Percentiles rank a stretch among this genome's conserved stretches.
Conservation (phyloP, 2,329 filamentous ascomycete species). For the Orbilia blumenaviensis region DNA sequence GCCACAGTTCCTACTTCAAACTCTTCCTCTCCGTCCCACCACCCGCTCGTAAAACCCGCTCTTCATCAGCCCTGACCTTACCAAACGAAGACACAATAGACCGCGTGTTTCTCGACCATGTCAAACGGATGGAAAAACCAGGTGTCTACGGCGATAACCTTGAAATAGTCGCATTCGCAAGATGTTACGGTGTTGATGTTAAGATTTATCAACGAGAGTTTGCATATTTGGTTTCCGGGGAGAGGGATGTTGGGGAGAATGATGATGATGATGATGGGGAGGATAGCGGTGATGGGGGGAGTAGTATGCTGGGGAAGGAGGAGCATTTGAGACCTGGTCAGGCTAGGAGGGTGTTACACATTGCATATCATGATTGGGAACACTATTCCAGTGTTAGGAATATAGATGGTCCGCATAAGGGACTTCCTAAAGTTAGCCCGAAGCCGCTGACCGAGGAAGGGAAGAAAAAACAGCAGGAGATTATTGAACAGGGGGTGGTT, state of each 20-base stretch:
- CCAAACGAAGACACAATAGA: conserved; percentile 68
- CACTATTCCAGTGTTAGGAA: conserved; percentile 75
- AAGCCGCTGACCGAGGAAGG: conserved; percentile 61
- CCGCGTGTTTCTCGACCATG: conserved; percentile 66
- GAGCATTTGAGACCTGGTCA: no score
- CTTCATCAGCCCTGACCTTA: conserved; percentile 62
- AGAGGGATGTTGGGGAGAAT: conserved; percentile 63
- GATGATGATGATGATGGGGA: conserved; percentile 55
- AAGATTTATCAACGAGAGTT: conserved; percentile 69
- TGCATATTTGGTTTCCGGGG: conserved; percentile 60
- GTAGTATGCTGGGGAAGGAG: conserved; percentile 58
- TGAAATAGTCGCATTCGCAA: conserved; percentile 73
- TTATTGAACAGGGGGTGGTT: conserved; percentile 60
- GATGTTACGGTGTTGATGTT: conserved; percentile 70
- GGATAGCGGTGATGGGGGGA: conserved; percentile 56
- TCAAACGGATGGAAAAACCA: conserved; percentile 69
- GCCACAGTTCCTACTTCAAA: conserved; percentile 71
- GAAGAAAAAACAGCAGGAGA: conserved; percentile 60
- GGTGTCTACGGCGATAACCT: conserved; percentile 74
- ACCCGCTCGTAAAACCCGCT: conserved; percentile 64
- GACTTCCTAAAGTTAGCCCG: conserved; percentile 64
- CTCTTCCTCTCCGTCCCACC: conserved; percentile 69
- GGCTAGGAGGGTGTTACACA: conserved; percentile 62
- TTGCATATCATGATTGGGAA: conserved; percentile 72
- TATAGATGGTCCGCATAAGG: conserved; percentile 68